Base-by-base conservation (phyloP, 768 basidiomycete species). In the Heimioporus sp. region DNA sequence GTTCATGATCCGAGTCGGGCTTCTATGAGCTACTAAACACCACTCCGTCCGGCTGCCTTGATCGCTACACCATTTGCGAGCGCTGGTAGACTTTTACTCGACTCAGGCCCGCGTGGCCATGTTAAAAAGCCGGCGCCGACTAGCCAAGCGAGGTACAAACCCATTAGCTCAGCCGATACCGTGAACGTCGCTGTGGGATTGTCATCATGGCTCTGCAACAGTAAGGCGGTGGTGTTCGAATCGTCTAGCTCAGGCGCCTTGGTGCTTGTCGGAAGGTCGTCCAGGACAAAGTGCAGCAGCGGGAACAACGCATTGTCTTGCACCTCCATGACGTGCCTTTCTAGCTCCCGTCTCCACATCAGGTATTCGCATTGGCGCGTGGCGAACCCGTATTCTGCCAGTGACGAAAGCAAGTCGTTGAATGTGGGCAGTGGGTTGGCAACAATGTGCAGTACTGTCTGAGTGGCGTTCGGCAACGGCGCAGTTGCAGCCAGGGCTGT, bases 301-400 rank as follows among this genome's bases (percentile, higher is more conserved):
- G 97, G 97, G 81, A 95, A 98, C 40, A 99, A 78, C 2, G 97
- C 97, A 58, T 99, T 98, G 68, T 98, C 96, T 66, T 95, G 91
- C 9, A 80, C 83, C 49, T 92, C 89, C 77, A 97, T 86, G 42
- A 96, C 96, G 66, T 98, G 96, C 60, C 88, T 89, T 69, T 99
- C 97, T 55, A 99, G 82, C 66, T 85, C 85, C 17, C 87, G 82
- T 36, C 97, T 80, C 97, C 97, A 99, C 5, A 83, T 73, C 50
- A 98, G 71, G 72, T 99, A 99, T 63, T 97, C 95, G 65, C 88
- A 89, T 55, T 81, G 79, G 56, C 80, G 71, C 7, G 87, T 87
- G 15, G 74, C 65, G 74, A 89, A 99, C 4, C 97, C 97, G 66
- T 95, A 96, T 31, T 73, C 76, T 1, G 73, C 65, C 17, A 99